Evolutionary conservation across 2,329 filamentous ascomycete genomes (phyloP), one percentile per base, ranked within the genome.

Genomic region (Daldinia sp.): DNA sequence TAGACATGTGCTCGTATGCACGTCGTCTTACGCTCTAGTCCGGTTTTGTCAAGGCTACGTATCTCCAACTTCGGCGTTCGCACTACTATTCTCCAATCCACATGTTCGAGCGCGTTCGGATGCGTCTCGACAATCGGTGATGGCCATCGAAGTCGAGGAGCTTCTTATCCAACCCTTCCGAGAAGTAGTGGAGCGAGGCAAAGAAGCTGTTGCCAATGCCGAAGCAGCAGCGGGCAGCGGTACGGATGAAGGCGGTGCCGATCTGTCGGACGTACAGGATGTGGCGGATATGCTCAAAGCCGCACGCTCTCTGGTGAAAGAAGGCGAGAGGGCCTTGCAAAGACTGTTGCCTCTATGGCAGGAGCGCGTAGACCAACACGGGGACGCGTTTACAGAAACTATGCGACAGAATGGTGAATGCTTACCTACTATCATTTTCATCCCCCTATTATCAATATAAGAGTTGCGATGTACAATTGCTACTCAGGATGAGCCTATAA

Each of bases 161-260:
- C 69, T 73, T 19, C 29, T 74, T 35, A 62, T 79, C 29, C 76
- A 75, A 19, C 79, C 79, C 13, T 79, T 81, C 50, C 70, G 69
- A 41, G 79, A 80, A 58, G 76, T 81, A 1, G 73, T 78, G 21
- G 74, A 77, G 37, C 71, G 74, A 15, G 78, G 76, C n/a, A 74
- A 73, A 27, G 74, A 77, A n/a, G 79, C 78, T 9, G 39, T 73
- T 7, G 58, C 70, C 32, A 77, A 78, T 47, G 75, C 77, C 5
- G 69, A 73, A 53, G 68, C 70, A n/a, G 67, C 58, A 32, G 56
- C 62, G 6, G 66, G 69, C 7, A 68, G 70, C 23, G 58, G 27
- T n/a, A 49, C 66, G 5, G 57, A 67, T 1, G 73, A 69, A 11
- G 53, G 60, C 27, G 57, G 61, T 68, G 25, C 64, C 66, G 19